These are phyloP conservation scores for Trametes meyenii DNA, from an alignment of 768 basidiomycete genomes.

Conservation along the genomic window DNA sequence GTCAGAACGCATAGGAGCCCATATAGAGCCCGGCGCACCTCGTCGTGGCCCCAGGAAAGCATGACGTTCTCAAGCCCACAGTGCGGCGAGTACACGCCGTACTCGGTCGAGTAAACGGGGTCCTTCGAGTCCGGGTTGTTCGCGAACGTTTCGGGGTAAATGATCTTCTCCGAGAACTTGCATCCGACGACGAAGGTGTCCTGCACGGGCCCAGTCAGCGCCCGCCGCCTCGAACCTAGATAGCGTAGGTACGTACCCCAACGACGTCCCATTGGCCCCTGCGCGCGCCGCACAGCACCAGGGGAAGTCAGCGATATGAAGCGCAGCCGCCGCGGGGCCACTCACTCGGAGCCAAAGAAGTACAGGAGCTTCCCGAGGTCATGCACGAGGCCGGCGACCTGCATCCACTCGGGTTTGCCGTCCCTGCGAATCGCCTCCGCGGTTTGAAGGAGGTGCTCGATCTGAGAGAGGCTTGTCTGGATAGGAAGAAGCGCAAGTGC, in stretches of 20 bases:
- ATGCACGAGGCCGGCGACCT: conserved; percentile 83
- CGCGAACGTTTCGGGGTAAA: conserved; percentile 79
- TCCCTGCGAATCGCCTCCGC: conserved; percentile 88
- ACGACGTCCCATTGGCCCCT: conserved; percentile 94
- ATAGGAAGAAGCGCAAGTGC: conserved; percentile 1
- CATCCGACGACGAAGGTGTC: conserved; percentile 86
- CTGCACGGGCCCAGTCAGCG: conserved; percentile 31
- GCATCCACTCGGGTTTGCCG: conserved; percentile 93
- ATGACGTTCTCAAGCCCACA: conserved; percentile 88
- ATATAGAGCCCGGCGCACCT: conserved; percentile 50
- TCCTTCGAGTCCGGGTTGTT: conserved; percentile 71
- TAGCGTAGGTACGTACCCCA: conserved; percentile 53
- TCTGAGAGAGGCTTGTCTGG: conserved; percentile 79
- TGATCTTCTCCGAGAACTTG: conserved; percentile 80
- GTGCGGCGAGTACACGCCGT: conserved; percentile 75
- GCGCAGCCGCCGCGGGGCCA: conserved; percentile 2
- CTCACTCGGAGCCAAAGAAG: conserved; percentile 73
- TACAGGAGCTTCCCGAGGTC: conserved; percentile 88
- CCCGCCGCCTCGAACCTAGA: neutral
- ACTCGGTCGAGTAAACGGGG: conserved; percentile 66
- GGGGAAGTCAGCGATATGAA: conserved; percentile 10
- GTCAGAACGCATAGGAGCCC: conserved; percentile 2
- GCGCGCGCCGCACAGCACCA: conserved; percentile 6
- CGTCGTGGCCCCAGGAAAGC: conserved; percentile 91
- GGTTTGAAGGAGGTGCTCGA: conserved; percentile 89